Base-by-base conservation (phyloP, 1,139 yeast species). In the Blastobotrys arbuscula region DNA sequence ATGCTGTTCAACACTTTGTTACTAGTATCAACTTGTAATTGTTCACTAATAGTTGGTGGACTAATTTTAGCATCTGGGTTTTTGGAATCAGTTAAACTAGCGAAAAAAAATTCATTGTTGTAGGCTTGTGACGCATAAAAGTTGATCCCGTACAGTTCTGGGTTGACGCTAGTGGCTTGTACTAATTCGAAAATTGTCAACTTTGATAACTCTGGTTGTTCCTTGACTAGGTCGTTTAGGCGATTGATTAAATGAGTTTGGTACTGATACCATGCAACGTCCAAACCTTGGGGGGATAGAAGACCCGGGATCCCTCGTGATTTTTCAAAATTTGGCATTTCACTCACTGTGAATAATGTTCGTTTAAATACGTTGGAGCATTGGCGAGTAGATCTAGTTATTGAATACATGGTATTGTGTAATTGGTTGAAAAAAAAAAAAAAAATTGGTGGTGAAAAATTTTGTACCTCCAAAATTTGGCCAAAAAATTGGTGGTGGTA, bases 121-220 rank as follows among this genome's bases (percentile, higher is more conserved):
- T 87, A 95, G 2, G 90, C 82, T 65, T 86, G 96, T 1, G 96
- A 84, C 10, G 97, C 97, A 61, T 76, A 78, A 67, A 86, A 92
- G 71, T 82, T 87, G 20, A 84, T 69, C 50, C 56, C 56, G 47
- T 85, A 81, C 60, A 78, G 77, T 39, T 80, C 78, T 38, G 86
- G 76, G 55, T 79, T 78, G 61, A 78, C 78, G n/a, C 89, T 82
- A 1, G 90, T 79, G 55, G 79, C 76, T 50, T 84, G 71, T 53
- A 85, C 67, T 52, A 86, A 78, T 56, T 84, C 83, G 65, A 81
- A 62, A 28, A 57, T 53, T 21, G 58, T 50, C 39, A 54, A 36
- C 44, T 47, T 53, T 53, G 39, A 53, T 46, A 39, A 53, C 42
- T 38, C 48, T 8, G 58, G 55, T 23, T 55, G 53, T 38, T 51